Percentiles rank a stretch among this genome's conserved stretches.
These are phyloP conservation scores for Tilletiopsis washingtonensis DNA, from an alignment of 1,284 basidiomycete species.

Conservation along the genomic window DNA sequence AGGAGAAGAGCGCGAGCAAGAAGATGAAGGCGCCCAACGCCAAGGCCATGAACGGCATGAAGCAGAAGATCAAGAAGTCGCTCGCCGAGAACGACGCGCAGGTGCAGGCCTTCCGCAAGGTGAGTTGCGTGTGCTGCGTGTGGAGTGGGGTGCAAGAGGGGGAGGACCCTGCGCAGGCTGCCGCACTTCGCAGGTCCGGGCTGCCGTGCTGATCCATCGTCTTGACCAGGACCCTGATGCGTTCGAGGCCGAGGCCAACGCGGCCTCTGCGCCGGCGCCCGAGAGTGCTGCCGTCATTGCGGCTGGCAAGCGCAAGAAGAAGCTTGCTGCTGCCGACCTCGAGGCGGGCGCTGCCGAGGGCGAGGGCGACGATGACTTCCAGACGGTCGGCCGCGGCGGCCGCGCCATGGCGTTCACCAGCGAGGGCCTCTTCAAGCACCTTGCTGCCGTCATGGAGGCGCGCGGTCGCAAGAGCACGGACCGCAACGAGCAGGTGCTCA, in stretches of 20 bases:
- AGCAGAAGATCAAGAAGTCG: constrained; percentile 90
- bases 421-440: constrained; percentile 86
- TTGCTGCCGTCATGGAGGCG: constrained; percentile 84
- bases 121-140: constrained; percentile 48
- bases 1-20: constrained; percentile 70
- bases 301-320: constrained; percentile 51
- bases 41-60: constrained; percentile 89
- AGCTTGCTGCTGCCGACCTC: constrained; percentile 32
- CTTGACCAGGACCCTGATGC: constrained; percentile 72
- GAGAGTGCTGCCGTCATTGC: constrained; percentile 51
- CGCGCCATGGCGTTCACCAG: constrained; percentile 74
- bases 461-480: constrained; percentile 97
- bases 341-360: constrained; percentile 45
- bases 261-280: constrained; percentile 47
- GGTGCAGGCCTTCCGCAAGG: constrained; percentile 70
- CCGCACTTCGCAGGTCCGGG: no score
- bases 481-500: constrained; percentile 84
- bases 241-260: constrained; percentile 63
- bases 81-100: constrained; percentile 80
- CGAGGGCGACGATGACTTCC: constrained; percentile 66
- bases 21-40: constrained; percentile 95
- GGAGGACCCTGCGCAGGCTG: no score
- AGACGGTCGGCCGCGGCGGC: constrained; percentile 84
- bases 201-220: not conserved
- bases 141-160: no score